These are phyloP conservation scores for Plasmodium sp. DNA, from an alignment of 169 alveolate genomes.

Conservation along the genomic window DNA sequence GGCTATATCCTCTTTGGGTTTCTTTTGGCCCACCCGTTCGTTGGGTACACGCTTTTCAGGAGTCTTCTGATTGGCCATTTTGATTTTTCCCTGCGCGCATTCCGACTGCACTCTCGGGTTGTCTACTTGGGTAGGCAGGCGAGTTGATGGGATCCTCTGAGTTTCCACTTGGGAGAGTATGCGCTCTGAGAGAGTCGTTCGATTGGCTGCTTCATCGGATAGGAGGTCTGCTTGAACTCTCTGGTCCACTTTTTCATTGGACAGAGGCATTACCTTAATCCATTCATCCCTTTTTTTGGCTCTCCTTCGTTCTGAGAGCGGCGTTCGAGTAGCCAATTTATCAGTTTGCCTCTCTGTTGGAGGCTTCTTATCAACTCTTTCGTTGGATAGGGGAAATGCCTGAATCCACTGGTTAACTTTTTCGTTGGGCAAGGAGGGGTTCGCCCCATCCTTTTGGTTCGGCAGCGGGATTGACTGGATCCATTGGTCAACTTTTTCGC, in stretches of 20 bases:
- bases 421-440: too few relatives aligned
- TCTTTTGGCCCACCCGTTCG: not conserved
- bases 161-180: not conserved
- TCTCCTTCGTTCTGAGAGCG: not conserved
- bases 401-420: too few relatives aligned
- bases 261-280: too few relatives aligned
- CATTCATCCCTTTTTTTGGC: too few relatives aligned
- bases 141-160: not conserved
- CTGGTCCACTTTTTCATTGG: too few relatives aligned
- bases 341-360: too few relatives aligned
- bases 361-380: too few relatives aligned
- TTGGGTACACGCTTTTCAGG: not conserved
- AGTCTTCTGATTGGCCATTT: not conserved
- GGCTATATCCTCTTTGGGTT: not conserved
- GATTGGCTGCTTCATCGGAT: not conserved
- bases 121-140: not conserved
- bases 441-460: too few relatives aligned
- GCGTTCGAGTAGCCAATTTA: not conserved
- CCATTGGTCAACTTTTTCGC: too few relatives aligned
- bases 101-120: not conserved
- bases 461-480: too few relatives aligned
- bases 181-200: not conserved
- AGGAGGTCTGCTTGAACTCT: not conserved
- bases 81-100: not conserved
- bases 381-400: too few relatives aligned